Percentiles rank a stretch among this genome's conserved stretches.
These are phyloP conservation scores for Fusarium foetens DNA, from an alignment of 2,329 filamentous ascomycete species.

Conservation along the genomic window DNA sequence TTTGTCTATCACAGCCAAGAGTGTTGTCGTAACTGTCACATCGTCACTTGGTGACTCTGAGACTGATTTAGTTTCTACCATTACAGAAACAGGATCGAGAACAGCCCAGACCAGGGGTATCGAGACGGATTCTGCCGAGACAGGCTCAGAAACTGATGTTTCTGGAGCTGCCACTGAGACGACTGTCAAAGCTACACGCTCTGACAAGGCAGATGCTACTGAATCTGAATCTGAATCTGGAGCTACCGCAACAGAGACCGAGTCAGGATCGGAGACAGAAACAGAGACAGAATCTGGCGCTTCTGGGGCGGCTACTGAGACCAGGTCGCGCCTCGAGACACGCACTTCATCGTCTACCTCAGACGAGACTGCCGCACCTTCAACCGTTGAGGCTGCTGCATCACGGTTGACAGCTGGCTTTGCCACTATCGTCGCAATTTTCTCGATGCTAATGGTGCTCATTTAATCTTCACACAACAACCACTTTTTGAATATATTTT, in stretches of 20 bases:
- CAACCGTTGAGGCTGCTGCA: constrained; percentile 33
- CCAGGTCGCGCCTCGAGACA: constrained; percentile 33
- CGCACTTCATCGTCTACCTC: constrained; percentile 30
- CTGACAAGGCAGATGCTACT: constrained; percentile 1
- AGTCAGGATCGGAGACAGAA: neutral
- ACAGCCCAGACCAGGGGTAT: constrained; percentile 9
- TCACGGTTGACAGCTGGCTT: constrained; percentile 33
- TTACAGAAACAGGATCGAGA: constrained; percentile 23
- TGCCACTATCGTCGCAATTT: constrained; percentile 31
- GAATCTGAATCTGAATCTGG: constrained; percentile 1
- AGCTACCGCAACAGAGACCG: neutral
- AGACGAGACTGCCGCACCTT: constrained; percentile 21
- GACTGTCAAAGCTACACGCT: constrained; percentile 8
- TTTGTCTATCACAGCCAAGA: constrained; percentile 6
- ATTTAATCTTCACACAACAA: constrained; percentile 33
- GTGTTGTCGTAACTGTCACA: constrained; percentile 1
- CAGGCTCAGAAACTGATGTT: constrained; percentile 1
- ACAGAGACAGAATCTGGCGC: constrained; percentile 2
- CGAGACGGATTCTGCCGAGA: constrained; percentile 5
- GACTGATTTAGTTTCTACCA: constrained; percentile 24
- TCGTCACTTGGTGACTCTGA: constrained; percentile 7
- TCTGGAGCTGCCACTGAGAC: constrained; percentile 12
- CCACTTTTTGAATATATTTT: neutral
- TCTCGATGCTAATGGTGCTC: constrained; percentile 36
- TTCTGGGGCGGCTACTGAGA: neutral